Percentiles rank a stretch among this genome's conserved stretches.
These are phyloP conservation scores for Imleria badia DNA, from an alignment of 768 basidiomycete species.

Conservation along the genomic window DNA sequence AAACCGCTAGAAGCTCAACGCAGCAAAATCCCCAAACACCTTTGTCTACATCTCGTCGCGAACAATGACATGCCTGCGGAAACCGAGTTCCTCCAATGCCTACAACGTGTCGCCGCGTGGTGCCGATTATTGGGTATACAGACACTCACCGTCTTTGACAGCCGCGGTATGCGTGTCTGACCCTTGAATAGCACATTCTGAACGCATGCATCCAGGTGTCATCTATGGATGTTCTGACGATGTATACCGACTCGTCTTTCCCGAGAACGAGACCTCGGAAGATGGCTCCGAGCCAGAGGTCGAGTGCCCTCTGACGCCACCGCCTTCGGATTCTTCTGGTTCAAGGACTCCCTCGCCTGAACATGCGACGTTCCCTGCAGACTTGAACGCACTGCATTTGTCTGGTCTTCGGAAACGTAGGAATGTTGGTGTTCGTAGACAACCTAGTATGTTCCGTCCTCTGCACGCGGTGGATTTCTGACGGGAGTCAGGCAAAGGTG, in stretches of 20 bases:
- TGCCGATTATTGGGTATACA: conserved; percentile 59
- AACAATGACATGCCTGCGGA: conserved; percentile 37
- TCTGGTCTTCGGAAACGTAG: conserved; percentile 21
- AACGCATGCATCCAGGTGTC: conserved; percentile 35
- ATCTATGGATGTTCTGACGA: conserved; percentile 40
- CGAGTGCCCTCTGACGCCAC: conserved; percentile 77
- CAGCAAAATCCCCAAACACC: conserved; percentile 59
- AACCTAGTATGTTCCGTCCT: conserved; percentile 19
- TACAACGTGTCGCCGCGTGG: conserved; percentile 56
- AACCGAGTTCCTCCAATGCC: conserved; percentile 49
- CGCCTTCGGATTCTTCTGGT: conserved; percentile 67
- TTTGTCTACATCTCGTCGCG: conserved; percentile 63
- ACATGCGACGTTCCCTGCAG: conserved; percentile 1
- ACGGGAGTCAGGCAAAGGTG: conserved; percentile 12
- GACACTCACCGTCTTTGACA: conserved; percentile 71
- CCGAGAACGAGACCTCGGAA: conserved; percentile 19
- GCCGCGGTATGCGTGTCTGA: conserved; percentile 52
- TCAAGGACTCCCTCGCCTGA: conserved; percentile 63
- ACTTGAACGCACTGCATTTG: conserved; percentile 17
- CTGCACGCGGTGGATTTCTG: conserved; percentile 4
- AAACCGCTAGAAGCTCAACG: conserved; percentile 50
- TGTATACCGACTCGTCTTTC: conserved; percentile 41
- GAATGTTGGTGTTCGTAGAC: conserved; percentile 27
- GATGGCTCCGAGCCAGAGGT: conserved; percentile 53
- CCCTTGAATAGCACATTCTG: neutral